Evolutionary conservation across 1,284 basidiomycete species (phyloP).

Genomic region (Caloboletus firmus): DNA sequence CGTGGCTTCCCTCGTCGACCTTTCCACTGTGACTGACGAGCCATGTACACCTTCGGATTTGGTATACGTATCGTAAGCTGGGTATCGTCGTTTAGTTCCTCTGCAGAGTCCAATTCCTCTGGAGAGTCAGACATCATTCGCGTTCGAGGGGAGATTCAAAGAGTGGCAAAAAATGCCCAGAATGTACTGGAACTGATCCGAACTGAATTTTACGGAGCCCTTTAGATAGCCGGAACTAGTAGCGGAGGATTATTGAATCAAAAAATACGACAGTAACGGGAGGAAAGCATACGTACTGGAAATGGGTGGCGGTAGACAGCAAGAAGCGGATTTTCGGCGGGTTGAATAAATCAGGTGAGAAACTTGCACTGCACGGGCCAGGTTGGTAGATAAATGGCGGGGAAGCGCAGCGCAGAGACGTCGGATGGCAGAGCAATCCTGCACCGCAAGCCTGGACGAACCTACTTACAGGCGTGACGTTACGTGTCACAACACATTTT

Average conservation of each 20-base stretch:
- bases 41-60: constrained; percentile 55
- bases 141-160: constrained; percentile 10
- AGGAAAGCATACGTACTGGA: constrained; percentile 15
- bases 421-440: constrained; percentile 32
- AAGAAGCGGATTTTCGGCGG: constrained; percentile 11
- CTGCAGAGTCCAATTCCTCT: constrained; percentile 46
- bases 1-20: constrained; percentile 69
- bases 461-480: constrained; percentile 40
- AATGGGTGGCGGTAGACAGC: constrained; percentile 6
- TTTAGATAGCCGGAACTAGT: constrained; percentile 2
- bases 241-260: constrained; percentile 12
- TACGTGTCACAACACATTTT: constrained; percentile 35
- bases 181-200: constrained; percentile 3
- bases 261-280: constrained; percentile 5
- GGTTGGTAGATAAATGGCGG: constrained; percentile 12
- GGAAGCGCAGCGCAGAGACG: constrained; percentile 17
- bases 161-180: constrained; percentile 25
- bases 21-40: constrained; percentile 67
- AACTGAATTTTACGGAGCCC: constrained; percentile 8
- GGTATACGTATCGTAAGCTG: constrained; percentile 65
- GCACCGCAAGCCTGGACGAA: constrained; percentile 35
- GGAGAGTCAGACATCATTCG: constrained; percentile 38
- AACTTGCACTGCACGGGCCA: constrained; percentile 6
- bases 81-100: constrained; percentile 53
- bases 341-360: constrained; percentile 14